Conservation (phyloP, 169 alveolate species). For the Plasmodium fragile region DNA sequence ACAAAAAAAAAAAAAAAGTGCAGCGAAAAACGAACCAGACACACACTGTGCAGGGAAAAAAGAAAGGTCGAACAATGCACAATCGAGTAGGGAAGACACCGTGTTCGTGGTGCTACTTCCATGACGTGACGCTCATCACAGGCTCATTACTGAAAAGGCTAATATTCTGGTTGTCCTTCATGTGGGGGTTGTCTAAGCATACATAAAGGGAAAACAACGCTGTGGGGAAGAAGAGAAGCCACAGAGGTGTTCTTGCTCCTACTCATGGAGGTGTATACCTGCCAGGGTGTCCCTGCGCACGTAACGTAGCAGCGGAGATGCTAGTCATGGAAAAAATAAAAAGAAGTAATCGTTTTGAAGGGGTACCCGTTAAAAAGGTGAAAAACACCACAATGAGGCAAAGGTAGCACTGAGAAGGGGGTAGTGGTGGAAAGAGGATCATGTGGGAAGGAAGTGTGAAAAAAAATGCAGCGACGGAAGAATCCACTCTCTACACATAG, state of each 20-base stretch:
- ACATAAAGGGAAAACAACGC: slow-evolving; percentile 32
- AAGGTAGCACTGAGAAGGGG: background rate
- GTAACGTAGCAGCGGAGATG: background rate
- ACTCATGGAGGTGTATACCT: too few relatives aligned
- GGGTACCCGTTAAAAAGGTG: background rate
- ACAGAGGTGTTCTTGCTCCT: background rate
- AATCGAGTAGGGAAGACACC: background rate
- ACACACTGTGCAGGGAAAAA: background rate
- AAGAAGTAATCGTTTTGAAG: background rate
- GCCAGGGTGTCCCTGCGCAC: background rate
- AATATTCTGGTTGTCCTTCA: slow-evolving; percentile 45
- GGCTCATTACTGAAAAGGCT: slow-evolving; percentile 28
- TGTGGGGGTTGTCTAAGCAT: slow-evolving; percentile 34
- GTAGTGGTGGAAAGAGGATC: background rate
- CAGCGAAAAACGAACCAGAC: background rate
- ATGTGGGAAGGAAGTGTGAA: background rate
- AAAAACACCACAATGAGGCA: background rate
- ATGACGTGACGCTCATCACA: background rate
- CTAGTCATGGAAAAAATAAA: background rate
- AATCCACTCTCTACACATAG: background rate
- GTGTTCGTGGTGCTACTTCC: background rate
- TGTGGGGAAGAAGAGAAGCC: background rate
- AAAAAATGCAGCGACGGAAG: background rate
- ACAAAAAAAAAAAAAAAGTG: background rate
- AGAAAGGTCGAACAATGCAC: background rate